Evolutionary conservation across 306 rosid genomes (phyloP).

Genomic region (Oemleria cerasiformis): DNA sequence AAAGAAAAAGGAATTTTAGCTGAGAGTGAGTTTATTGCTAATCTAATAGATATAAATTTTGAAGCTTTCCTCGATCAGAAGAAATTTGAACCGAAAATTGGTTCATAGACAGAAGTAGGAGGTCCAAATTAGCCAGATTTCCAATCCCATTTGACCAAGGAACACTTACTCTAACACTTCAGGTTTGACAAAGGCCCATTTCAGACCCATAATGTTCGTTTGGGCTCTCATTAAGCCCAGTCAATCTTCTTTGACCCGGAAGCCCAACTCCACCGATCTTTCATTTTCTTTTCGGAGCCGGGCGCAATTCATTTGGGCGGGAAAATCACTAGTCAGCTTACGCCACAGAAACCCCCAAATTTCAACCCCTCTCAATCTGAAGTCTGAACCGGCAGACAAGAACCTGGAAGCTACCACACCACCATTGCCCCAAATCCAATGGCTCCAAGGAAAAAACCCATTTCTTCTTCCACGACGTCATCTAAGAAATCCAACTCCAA

Average conservation of each 20-base stretch:
- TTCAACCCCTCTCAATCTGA: not conserved
- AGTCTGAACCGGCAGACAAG: slow-evolving; percentile 5
- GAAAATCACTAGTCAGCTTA: slow-evolving; percentile 7
- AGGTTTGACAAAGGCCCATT: not conserved
- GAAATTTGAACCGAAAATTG: too few relatives aligned
- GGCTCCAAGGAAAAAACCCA: slow-evolving; percentile 72
- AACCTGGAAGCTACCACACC: slow-evolving; percentile 6
- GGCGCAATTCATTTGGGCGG: slow-evolving; percentile 22
- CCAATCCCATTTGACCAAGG: too few relatives aligned
- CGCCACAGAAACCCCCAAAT: not conserved
- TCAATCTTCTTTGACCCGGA: not conserved
- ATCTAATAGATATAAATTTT: too few relatives aligned
- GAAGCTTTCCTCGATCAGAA: too few relatives aligned
- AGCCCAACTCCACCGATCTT: not conserved
- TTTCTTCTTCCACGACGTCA: slow-evolving; percentile 24
- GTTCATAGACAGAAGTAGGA: too few relatives aligned
- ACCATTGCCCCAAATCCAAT: slow-evolving; percentile 30
- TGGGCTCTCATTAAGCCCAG: not conserved
- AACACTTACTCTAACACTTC: too few relatives aligned
- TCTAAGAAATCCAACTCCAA: slow-evolving; percentile 43
- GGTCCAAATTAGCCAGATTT: too few relatives aligned
- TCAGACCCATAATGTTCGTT: too few relatives aligned
- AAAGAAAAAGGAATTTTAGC: too few relatives aligned
- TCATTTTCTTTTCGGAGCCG: not conserved
- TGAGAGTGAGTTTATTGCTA: too few relatives aligned